Percentiles rank a stretch among this genome's conserved stretches.
These are phyloP conservation scores for Hemileccinum rubropunctum DNA, from an alignment of 768 basidiomycete genomes.

Conservation along the genomic window DNA sequence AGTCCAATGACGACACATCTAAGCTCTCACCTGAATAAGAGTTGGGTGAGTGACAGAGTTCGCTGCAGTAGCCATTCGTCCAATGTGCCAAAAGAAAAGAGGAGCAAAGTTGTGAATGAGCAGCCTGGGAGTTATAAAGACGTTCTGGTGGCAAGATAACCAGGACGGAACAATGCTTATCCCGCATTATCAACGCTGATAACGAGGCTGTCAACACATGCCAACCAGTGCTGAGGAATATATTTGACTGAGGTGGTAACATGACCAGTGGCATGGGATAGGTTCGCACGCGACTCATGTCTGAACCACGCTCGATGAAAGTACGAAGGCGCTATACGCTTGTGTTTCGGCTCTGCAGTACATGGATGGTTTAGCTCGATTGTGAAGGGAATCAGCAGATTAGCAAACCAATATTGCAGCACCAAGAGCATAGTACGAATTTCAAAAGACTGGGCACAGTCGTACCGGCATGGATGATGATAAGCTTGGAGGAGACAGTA, in stretches of 20 bases:
- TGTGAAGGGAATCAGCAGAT: not conserved
- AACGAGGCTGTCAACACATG: not conserved
- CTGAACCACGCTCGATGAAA: not conserved
- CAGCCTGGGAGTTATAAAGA: constrained; percentile 3
- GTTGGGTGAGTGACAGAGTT: constrained; percentile 63
- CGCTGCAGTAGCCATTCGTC: constrained; percentile 54
- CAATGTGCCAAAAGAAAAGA: not conserved
- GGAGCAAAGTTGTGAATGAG: not conserved
- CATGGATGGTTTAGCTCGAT: not conserved
- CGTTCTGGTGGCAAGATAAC: too few relatives aligned
- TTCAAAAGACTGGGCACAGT: too few relatives aligned
- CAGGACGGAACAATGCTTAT: not conserved
- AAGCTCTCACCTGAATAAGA: constrained; percentile 46
- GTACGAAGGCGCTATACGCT: too few relatives aligned
- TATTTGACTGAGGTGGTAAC: constrained; percentile 7
- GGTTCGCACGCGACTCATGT: constrained; percentile 1
- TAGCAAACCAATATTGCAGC: too few relatives aligned
- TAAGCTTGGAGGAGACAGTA: too few relatives aligned
- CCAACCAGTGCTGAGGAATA: not conserved
- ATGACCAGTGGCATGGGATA: constrained; percentile 7
- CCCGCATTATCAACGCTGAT: constrained; percentile 10
- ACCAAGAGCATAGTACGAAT: too few relatives aligned
- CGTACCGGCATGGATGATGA: too few relatives aligned
- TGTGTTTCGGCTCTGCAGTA: too few relatives aligned
- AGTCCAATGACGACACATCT: not conserved